Base-by-base conservation (phyloP, 345 rosid genomes). In the Salix arbutifolia region DNA sequence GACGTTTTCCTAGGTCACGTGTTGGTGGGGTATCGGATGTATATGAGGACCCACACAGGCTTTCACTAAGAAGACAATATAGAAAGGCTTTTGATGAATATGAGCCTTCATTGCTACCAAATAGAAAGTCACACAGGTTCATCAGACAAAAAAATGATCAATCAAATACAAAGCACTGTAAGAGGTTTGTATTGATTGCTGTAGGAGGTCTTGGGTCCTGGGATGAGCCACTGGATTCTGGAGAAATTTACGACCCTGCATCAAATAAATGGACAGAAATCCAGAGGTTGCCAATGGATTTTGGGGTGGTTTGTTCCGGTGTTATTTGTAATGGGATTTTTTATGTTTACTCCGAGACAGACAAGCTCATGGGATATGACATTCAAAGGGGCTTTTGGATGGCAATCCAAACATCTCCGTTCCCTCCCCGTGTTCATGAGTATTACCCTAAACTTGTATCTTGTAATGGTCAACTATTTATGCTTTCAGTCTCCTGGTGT, bases 401-500 rank as follows among this genome's bases (percentile, higher is more conserved):
- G 69, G 84, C 81, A 16, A 92, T 96, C 69, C 97, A 93, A 80
- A 86, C 96, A 62, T 85, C 90, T 21, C 93, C 95, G 26, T 86
- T 90, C 80, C 97, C 99, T 77, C 94, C 96, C 7, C 94, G 96
- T 26, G 97, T 96, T 77, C 89, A 86, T 1, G 99, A 96, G 76
- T 96, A 93, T 82, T 91, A 89, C 81, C 99, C 99, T 28, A 92
- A 92, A 77, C 95, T 96, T 37, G 94, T 96, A 11, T 93, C 96
- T 37, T 87, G 90, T 76, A 82, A 87, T 76, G 89, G 90, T n/a
- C 85, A 87, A 67, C 79, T 96, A 48, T 90, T 93, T 73, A 87
- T 93, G 98, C 88, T 96, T 60, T 93, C 97, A 2, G 98, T 96
- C 37, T 96, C 99, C 19, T 96, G 99, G 99, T 96, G 99, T 48